Evolutionary conservation across 306 rosid genomes (phyloP).

Genomic region (barrel medic (Medicago truncatula)): DNA sequence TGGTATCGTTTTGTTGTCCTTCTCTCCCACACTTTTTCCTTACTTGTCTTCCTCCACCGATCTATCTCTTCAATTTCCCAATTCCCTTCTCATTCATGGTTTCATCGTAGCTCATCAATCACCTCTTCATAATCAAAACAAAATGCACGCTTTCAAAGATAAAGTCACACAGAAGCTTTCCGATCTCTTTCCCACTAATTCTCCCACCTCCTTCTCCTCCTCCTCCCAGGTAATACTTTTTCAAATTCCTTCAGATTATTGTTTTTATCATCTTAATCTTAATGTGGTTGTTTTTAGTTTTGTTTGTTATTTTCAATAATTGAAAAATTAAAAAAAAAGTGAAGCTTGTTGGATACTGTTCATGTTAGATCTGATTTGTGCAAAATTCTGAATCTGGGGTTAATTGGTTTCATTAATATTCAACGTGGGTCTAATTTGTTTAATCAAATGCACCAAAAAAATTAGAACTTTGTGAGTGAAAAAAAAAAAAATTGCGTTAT

Average conservation of each 20-base stretch:
- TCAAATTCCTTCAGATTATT: neutral
- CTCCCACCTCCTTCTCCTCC: slow-evolving; percentile 38
- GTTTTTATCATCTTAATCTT: slow-evolving; percentile 24
- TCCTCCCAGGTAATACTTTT: slow-evolving; percentile 50
- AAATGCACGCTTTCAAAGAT: slow-evolving; percentile 73
- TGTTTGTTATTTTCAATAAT: neutral
- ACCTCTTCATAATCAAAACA: slow-evolving; percentile 42
- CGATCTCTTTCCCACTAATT: slow-evolving; percentile 61
- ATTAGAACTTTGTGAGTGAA: neutral
- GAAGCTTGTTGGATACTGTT: slow-evolving; percentile 45
- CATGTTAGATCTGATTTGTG: slow-evolving; percentile 57
- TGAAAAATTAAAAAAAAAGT: neutral
- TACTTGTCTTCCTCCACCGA: slow-evolving; percentile 5
- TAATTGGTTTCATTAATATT: slow-evolving; percentile 23
- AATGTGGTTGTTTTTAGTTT: neutral
- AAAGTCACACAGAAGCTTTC: slow-evolving; percentile 70
- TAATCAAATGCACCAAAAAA: slow-evolving; percentile 20
- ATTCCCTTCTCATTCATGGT: slow-evolving; percentile 35
- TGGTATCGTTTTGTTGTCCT: neutral
- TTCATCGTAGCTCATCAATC: slow-evolving; percentile 10
- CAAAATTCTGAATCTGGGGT: slow-evolving; percentile 33
- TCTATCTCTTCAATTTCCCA: neutral
- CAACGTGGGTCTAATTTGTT: slow-evolving; percentile 22
- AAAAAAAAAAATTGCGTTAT: slow-evolving; percentile 6
- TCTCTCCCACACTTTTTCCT: too few species aligned